Evolutionary conservation across 1,139 yeast genomes (phyloP).

Genomic region (Martiniozyma asiatica): DNA sequence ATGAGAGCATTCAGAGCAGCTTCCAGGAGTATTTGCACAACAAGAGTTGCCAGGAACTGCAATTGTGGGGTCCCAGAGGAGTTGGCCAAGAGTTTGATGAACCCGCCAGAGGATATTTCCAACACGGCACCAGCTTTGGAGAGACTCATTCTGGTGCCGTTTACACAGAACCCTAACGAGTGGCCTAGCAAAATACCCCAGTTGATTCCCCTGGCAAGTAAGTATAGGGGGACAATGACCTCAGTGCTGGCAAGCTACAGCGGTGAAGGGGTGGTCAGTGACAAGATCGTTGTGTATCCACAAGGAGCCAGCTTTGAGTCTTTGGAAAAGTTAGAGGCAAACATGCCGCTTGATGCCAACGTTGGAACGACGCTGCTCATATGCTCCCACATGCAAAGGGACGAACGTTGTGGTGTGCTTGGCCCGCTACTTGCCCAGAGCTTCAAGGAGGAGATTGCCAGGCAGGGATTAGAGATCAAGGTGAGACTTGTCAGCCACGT

Average conservation of each 20-base stretch:
- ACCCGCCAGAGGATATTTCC: conserved; percentile 24
- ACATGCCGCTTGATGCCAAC: conserved; percentile 6
- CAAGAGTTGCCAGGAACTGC: too few species aligned
- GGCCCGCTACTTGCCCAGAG: conserved; percentile 49
- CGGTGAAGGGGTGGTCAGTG: conserved; percentile 29
- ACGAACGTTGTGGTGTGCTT: conserved; percentile 51
- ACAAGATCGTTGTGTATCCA: conserved; percentile 8
- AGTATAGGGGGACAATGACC: conserved; percentile 40
- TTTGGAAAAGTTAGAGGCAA: conserved; percentile 5
- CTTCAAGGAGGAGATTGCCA: conserved; percentile 34
- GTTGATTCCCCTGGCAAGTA: conserved; percentile 33
- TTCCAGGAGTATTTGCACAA: too few species aligned
- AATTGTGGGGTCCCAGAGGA: too few species aligned
- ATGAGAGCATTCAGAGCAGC: too few species aligned
- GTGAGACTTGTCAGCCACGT: conserved; percentile 46
- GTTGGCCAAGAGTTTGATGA: too few species aligned
- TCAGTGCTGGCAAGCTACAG: conserved; percentile 40
- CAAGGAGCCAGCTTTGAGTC: conserved; percentile 5
- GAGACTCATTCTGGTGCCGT: conserved; percentile 51
- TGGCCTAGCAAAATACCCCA: too few species aligned
- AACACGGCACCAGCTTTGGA: conserved; percentile 39
- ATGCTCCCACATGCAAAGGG: conserved; percentile 59
- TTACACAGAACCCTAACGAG: too few species aligned
- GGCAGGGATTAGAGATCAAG: conserved; percentile 20
- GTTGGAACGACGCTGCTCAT: conserved; percentile 30